Evolutionary conservation across 495 filamentous ascomycete genomes (phyloP).

Genomic region (Diplogelasinospora grovesii): DNA sequence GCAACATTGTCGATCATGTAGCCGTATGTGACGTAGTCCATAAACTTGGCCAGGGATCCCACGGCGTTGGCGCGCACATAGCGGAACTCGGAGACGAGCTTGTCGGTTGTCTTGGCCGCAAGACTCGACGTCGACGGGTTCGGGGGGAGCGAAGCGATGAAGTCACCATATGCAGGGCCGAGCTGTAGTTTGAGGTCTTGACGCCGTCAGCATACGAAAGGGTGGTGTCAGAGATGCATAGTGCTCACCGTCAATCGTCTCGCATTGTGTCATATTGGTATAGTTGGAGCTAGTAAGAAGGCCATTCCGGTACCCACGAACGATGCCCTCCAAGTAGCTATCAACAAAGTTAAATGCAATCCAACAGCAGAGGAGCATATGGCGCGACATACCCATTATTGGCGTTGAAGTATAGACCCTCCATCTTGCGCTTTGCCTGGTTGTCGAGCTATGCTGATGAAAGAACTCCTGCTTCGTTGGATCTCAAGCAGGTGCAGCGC

Average conservation of each 20-base stretch:
- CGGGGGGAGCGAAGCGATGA: slow-evolving; percentile 87
- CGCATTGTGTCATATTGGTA: slow-evolving; percentile 94
- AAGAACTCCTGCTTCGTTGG: no score
- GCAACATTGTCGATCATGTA: slow-evolving; percentile 99
- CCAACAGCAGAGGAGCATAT: neutral
- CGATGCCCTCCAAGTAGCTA: slow-evolving; percentile 94
- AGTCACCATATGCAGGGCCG: slow-evolving; percentile 92
- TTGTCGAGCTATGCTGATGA: slow-evolving; percentile 9
- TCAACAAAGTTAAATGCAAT: slow-evolving; percentile 20
- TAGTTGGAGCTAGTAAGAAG: slow-evolving; percentile 90
- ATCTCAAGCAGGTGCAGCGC: no score
- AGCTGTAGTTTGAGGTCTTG: slow-evolving; percentile 96
- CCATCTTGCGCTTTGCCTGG: slow-evolving; percentile 52
- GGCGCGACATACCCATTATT: slow-evolving; percentile 67
- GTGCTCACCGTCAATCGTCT: slow-evolving; percentile 84
- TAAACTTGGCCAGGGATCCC: slow-evolving; percentile 84
- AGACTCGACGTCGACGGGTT: slow-evolving; percentile 95
- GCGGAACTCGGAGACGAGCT: slow-evolving; percentile 94
- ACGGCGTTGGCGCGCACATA: slow-evolving; percentile 90
- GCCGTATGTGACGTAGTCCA: slow-evolving; percentile 95
- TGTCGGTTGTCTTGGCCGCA: slow-evolving; percentile 92
- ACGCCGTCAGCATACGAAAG: neutral
- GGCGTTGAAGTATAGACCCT: slow-evolving; percentile 93
- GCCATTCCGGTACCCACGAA: slow-evolving; percentile 91
- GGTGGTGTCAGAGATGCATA: neutral